Evolutionary conservation across 352 stramenopile genomes (phyloP), one percentile per base, ranked within the genome.

Genomic region (Phytophthora tentaculata): DNA sequence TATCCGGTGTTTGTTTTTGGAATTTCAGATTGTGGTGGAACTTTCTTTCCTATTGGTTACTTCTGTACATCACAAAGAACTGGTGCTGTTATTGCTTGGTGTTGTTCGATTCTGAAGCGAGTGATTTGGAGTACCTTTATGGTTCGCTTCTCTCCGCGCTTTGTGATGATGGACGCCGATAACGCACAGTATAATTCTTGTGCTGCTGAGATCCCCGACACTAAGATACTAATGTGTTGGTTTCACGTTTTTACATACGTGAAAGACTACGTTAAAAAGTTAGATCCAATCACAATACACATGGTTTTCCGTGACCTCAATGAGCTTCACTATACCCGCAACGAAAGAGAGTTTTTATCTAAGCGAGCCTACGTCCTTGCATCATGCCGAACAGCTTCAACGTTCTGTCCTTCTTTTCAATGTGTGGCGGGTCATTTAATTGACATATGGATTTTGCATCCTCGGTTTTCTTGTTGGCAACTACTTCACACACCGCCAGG

Each of bases 161-260:
- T 61, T 13, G 14, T 51, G 9, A 61, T 61, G 35, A 61, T n/a
- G 17, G 54, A 61, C 22, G 54, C 39, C 12, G 23, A 29, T n/a
- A 52, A 51, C 17, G 54, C 39, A 5, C 29, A 51, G 22, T 52
- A 43, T 20, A 61, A 61, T 22, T 37, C 39, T 41, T 51, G 12
- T 26, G 14, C 23, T 20, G 6, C 54, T 13, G 16, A 35, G 8
- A 9, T 50, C 20, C 52, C 52, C 6, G 52, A 10, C 5, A 22
- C 9, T 7, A 59, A 22, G 26, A 50, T 50, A 10, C 37, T 49
- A 7, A 59, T 57, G 32, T 57, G 51, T 8, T 57, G 51, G 49
- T 44, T 56, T 26, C 49, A 44, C 23, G 49, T 56, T n/a, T 56
- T 17, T 44, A 56, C 26, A 43, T 44, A 56, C 24, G 49, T 56